These are phyloP conservation scores for Exophiala mesophila DNA, from an alignment of 2,329 filamentous ascomycete genomes.

Conservation along the genomic window DNA sequence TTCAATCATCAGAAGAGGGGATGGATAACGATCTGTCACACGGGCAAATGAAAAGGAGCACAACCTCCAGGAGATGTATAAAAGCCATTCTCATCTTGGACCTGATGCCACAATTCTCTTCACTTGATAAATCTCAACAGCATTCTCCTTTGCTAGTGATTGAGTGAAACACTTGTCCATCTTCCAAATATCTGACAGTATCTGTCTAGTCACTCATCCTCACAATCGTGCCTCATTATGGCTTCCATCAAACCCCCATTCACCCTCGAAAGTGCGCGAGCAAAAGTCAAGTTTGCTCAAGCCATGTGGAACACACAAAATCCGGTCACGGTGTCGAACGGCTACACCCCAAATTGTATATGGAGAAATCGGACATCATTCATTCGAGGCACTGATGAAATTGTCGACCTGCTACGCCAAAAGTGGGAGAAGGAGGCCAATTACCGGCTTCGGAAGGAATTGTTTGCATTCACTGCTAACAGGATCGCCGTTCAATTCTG, in stretches of 20 bases:
- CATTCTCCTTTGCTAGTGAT: too few species aligned
- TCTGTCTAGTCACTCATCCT: too few species aligned
- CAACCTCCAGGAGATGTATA: too few species aligned
- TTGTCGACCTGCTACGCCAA: conserved; percentile 61
- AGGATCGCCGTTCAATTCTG: conserved; percentile 86
- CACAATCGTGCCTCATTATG: too few species aligned
- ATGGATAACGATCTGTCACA: too few species aligned
- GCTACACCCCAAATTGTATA: conserved; percentile 69
- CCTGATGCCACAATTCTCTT: too few species aligned
- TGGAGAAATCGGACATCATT: conserved; percentile 77
- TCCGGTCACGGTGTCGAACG: conserved; percentile 60
- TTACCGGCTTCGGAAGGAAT: conserved; percentile 74
- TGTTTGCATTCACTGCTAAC: conserved; percentile 50
- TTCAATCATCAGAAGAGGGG: too few species aligned
- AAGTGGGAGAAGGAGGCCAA: conserved; percentile 71
- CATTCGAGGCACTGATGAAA: conserved; percentile 59
- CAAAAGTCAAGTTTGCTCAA: conserved; percentile 80
- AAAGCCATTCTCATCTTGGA: too few species aligned
- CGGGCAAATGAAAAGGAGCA: too few species aligned
- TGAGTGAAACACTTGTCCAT: too few species aligned
- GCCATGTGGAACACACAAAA: conserved; percentile 74
- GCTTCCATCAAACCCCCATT: conserved; percentile 60
- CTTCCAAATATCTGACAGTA: too few species aligned
- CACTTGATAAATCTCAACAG: too few species aligned
- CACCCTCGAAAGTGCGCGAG: conserved; percentile 63